These are phyloP conservation scores for Curvularia lunata DNA, from an alignment of 2,329 filamentous ascomycete species.

Conservation along the genomic window DNA sequence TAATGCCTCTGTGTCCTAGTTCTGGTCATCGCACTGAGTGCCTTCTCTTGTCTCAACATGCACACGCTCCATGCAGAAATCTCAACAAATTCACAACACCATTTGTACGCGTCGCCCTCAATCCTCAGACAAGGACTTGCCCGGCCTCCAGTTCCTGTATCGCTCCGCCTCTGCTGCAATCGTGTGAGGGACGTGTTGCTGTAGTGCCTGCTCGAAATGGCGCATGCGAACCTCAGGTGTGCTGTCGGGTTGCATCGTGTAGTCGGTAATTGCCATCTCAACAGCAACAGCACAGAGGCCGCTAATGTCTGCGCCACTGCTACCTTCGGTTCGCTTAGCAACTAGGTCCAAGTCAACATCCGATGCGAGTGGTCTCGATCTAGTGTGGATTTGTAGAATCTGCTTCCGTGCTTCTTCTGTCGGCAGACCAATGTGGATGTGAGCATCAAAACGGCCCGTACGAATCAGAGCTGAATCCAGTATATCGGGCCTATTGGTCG, in stretches of 20 bases:
- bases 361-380: constrained; percentile 63
- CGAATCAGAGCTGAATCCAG: constrained; percentile 86
- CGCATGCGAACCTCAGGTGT: constrained; percentile 49
- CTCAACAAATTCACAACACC: not conserved
- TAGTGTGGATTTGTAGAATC: constrained; percentile 73
- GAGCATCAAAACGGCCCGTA: constrained; percentile 82
- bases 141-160: constrained; percentile 51
- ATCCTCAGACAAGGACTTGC: constrained; percentile 37
- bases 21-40: not conserved
- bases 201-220: constrained; percentile 57
- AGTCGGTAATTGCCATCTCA: constrained; percentile 44
- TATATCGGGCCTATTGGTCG: constrained; percentile 87
- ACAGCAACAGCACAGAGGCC: constrained; percentile 57
- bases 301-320: constrained; percentile 84
- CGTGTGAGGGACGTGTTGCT: constrained; percentile 51
- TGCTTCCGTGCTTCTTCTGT: constrained; percentile 74
- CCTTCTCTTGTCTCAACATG: not conserved
- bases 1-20: not conserved
- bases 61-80: not conserved
- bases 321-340: constrained; percentile 72
- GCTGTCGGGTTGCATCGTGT: constrained; percentile 30
- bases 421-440: constrained; percentile 86
- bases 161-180: constrained; percentile 52
- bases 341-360: constrained; percentile 72
- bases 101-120: constrained; percentile 5